These are phyloP conservation scores for Citrus reticulata DNA, from an alignment of 345 rosid genomes.

Conservation along the genomic window DNA sequence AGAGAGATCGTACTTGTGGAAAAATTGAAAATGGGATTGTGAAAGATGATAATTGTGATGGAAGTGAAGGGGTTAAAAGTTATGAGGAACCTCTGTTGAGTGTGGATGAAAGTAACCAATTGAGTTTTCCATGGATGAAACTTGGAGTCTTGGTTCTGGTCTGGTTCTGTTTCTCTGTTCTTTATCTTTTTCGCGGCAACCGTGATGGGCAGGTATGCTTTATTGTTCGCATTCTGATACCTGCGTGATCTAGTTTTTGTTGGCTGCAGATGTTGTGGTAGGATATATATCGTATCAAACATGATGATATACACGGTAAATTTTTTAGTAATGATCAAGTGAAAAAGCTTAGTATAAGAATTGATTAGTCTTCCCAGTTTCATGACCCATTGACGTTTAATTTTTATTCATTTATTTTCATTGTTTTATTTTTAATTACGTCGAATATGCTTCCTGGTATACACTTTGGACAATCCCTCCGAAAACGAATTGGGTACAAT, in stretches of 20 bases:
- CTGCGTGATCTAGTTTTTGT: neutral
- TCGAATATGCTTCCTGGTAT: neutral
- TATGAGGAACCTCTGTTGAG: slow-evolving; percentile 42
- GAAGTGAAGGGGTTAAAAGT: slow-evolving; percentile 21
- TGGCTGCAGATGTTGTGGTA: neutral
- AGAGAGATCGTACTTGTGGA: slow-evolving; percentile 18
- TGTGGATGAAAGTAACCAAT: slow-evolving; percentile 9
- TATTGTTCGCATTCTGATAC: neutral
- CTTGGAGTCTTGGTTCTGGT: slow-evolving; percentile 55
- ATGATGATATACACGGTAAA: neutral
- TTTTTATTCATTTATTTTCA: neutral
- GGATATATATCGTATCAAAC: neutral
- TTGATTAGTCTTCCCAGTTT: neutral
- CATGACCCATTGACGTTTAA: neutral
- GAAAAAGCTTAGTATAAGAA: neutral
- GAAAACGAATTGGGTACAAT: neutral
- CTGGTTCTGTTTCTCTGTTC: slow-evolving; percentile 68
- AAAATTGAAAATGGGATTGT: slow-evolving; percentile 36
- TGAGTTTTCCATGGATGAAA: slow-evolving; percentile 64
- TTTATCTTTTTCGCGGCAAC: slow-evolving; percentile 72
- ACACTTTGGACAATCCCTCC: neutral
- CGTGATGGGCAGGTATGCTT: slow-evolving; percentile 53
- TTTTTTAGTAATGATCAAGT: neutral
- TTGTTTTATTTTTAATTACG: neutral
- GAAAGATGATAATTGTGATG: slow-evolving; percentile 11